phyloP scores from a whole-genome alignment of 202 grass and related monocot genomes.

The Saccharum hybrid region DNA sequence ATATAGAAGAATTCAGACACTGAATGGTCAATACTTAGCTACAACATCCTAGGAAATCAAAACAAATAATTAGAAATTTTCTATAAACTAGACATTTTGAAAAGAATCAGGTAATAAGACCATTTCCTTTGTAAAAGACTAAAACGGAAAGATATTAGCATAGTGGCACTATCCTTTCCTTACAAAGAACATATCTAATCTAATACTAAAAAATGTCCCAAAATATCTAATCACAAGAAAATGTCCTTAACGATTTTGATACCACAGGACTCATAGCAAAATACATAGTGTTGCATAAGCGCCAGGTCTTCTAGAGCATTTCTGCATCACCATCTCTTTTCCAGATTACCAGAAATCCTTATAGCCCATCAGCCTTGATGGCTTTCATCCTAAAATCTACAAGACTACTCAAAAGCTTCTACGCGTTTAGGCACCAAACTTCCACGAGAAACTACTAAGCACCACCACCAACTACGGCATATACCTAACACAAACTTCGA shows the following conservation, averaged over 20 bases:
- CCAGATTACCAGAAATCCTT: neutral
- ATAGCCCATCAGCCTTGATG: neutral
- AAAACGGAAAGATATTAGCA: neutral
- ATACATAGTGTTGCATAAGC: conserved; percentile 1
- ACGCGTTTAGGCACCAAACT: neutral
- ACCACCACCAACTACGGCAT: neutral
- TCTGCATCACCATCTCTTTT: neutral
- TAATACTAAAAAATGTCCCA: neutral
- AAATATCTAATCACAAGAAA: neutral
- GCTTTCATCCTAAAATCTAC: neutral
- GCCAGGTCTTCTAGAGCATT: neutral
- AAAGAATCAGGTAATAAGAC: neutral
- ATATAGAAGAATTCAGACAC: neutral
- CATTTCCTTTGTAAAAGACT: neutral
- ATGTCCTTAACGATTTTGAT: neutral
- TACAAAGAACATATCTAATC: neutral
- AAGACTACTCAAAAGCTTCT: neutral
- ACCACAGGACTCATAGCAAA: neutral
- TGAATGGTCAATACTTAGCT: neutral
- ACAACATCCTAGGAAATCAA: neutral
- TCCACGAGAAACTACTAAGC: neutral
- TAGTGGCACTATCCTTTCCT: neutral
- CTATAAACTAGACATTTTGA: neutral
- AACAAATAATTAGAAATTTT: neutral
- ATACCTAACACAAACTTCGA: neutral